These are phyloP conservation scores for Vararia minispora DNA, from an alignment of 768 basidiomycete species.

Conservation along the genomic window DNA sequence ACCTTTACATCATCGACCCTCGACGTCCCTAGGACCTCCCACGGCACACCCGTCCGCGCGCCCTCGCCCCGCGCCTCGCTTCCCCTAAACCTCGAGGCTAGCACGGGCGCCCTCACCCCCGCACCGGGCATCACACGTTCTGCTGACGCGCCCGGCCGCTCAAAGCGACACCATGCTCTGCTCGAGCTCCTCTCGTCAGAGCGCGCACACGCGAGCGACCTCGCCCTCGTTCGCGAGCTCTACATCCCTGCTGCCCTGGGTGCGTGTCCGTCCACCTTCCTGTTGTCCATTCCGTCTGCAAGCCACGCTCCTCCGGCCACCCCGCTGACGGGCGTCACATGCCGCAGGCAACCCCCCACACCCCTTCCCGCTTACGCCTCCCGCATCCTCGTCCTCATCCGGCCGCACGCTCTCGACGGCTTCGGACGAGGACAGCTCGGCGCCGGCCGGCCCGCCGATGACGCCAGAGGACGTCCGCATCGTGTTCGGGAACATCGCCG, in stretches of 20 bases:
- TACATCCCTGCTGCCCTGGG: constrained; percentile 74
- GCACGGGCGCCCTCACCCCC: no score
- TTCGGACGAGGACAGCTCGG: constrained; percentile 30
- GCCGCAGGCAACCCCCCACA: no score
- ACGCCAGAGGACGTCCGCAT: constrained; percentile 54
- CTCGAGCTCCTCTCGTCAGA: constrained; percentile 72
- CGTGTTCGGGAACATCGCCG: constrained; percentile 69
- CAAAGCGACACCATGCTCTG: constrained; percentile 70
- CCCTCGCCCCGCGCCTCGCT: no score
- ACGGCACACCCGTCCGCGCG: no score
- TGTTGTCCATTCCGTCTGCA: background rate
- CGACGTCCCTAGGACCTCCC: no score
- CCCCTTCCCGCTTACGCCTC: constrained; percentile 23
- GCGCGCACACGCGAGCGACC: constrained; percentile 73
- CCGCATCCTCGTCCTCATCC: constrained; percentile 35
- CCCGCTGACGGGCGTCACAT: no score
- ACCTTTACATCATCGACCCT: no score
- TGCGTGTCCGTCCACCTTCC: constrained; percentile 24
- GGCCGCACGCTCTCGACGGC: constrained; percentile 38
- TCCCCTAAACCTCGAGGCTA: no score
- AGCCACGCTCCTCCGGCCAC: constrained; percentile 22
- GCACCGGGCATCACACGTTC: no score
- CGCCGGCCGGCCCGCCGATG: constrained; percentile 44
- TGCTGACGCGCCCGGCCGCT: no score
- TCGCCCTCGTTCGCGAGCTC: constrained; percentile 65